These are phyloP conservation scores for Cercophora newfieldiana DNA, from an alignment of 495 filamentous ascomycete species.

Conservation along the genomic window DNA sequence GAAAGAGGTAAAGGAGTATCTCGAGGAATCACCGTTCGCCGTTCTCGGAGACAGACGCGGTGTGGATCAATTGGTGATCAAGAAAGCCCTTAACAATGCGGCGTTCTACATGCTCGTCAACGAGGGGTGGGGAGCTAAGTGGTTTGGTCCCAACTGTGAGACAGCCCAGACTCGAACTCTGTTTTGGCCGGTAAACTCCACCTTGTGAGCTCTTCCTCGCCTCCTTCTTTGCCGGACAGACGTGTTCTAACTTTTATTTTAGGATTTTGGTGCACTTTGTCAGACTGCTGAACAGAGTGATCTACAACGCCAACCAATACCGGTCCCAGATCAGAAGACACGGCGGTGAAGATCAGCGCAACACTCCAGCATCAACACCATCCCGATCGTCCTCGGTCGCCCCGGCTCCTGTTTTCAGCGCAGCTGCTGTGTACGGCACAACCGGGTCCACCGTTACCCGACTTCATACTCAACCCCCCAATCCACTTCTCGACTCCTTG, in stretches of 20 bases:
- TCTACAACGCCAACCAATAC: conserved; percentile 1
- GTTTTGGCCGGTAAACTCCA: conserved; percentile 24
- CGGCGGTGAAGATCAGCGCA: background rate
- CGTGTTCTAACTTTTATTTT: conserved; percentile 11
- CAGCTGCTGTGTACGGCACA: background rate
- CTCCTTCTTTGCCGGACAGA: background rate
- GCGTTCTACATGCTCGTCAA: conserved; percentile 19
- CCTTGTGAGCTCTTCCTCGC: conserved; percentile 13
- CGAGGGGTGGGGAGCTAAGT: conserved; percentile 17
- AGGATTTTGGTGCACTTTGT: conserved; percentile 21
- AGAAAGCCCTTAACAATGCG: background rate
- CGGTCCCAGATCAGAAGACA: background rate
- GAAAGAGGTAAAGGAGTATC: conserved; percentile 9
- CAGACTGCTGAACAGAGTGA: conserved; percentile 19
- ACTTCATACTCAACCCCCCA: background rate
- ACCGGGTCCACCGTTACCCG: background rate
- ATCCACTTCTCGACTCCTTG: conserved; percentile 15
- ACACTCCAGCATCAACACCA: background rate
- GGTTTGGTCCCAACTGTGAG: conserved; percentile 16
- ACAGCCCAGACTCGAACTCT: conserved; percentile 6
- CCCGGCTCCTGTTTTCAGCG: too few species aligned
- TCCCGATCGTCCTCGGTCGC: background rate
- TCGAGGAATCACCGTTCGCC: conserved; percentile 7
- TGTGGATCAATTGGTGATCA: background rate
- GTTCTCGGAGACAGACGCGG: conserved; percentile 2